These are phyloP conservation scores for Otatea glauca DNA, from an alignment of 176 grass and related monocot genomes.

Conservation along the genomic window DNA sequence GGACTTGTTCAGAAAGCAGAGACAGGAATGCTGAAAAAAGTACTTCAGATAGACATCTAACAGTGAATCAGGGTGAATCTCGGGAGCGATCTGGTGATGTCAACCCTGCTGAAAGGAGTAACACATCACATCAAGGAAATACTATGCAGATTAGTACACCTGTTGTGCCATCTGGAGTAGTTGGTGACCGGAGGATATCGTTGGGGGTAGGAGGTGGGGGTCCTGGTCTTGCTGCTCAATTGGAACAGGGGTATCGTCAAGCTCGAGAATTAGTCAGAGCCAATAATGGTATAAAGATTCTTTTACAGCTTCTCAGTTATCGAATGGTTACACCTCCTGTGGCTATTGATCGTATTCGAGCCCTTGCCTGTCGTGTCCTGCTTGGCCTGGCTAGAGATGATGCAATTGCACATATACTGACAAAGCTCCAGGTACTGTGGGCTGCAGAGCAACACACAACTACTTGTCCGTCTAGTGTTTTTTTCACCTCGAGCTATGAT, in stretches of 20 bases:
- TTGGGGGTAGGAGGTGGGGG: constrained; percentile 86
- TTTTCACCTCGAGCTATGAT: neutral
- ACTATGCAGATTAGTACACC: constrained; percentile 44
- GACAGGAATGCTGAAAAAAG: constrained; percentile 65
- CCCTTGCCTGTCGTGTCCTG: constrained; percentile 92
- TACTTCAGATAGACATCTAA: constrained; percentile 51
- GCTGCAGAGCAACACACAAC: neutral
- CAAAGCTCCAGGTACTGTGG: constrained; percentile 82
- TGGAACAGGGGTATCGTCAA: constrained; percentile 97
- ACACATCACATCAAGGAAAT: constrained; percentile 47
- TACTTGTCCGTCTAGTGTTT: neutral
- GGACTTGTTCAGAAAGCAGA: constrained; percentile 60
- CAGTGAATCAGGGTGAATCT: constrained; percentile 55
- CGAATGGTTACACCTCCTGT: constrained; percentile 89
- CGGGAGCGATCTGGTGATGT: constrained; percentile 54
- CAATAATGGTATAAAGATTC: constrained; percentile 97
- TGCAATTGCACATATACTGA: constrained; percentile 95
- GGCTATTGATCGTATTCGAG: constrained; percentile 85
- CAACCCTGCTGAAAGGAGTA: constrained; percentile 41
- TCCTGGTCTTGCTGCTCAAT: constrained; percentile 94
- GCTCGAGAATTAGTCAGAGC: constrained; percentile 93
- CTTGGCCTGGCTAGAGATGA: constrained; percentile 96
- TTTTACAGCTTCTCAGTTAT: constrained; percentile 87
- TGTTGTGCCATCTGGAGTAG: constrained; percentile 68
- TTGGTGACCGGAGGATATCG: constrained; percentile 85